These are phyloP conservation scores for Pochonia chlamydosporia DNA, from an alignment of 2,329 filamentous ascomycete species.

Conservation along the genomic window DNA sequence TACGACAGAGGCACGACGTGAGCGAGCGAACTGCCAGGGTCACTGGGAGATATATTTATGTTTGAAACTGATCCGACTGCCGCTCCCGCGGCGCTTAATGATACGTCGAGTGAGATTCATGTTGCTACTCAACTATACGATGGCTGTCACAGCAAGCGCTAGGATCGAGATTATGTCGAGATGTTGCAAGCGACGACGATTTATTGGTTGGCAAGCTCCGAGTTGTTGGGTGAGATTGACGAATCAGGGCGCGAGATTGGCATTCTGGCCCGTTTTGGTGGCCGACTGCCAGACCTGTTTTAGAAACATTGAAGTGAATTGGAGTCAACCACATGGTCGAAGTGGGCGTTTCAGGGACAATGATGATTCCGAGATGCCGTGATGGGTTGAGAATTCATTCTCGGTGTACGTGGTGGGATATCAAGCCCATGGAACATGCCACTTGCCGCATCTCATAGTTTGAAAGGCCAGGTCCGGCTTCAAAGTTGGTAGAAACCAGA, in stretches of 20 bases:
- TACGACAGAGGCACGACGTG: not conserved
- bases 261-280: not conserved
- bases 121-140: not conserved
- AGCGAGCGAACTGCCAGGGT: no score
- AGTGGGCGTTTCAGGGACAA: not conserved
- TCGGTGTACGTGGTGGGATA: no score
- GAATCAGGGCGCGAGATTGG: slow-evolving; percentile 3
- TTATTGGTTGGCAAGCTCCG: not conserved
- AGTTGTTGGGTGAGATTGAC: not conserved
- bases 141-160: not conserved
- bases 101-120: not conserved
- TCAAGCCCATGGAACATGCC: no score
- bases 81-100: not conserved
- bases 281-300: not conserved
- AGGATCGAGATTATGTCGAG: not conserved
- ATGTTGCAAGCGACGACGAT: not conserved
- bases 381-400: no score
- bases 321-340: not conserved
- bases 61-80: not conserved
- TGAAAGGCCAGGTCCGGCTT: no score
- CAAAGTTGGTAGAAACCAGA: no score
- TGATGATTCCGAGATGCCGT: not conserved
- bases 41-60: no score
- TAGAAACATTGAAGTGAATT: no score
- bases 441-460: no score